Conservation (phyloP, 225 moss, liverwort and hornwort genomes). For the Rhytidiadelphus loreus region DNA sequence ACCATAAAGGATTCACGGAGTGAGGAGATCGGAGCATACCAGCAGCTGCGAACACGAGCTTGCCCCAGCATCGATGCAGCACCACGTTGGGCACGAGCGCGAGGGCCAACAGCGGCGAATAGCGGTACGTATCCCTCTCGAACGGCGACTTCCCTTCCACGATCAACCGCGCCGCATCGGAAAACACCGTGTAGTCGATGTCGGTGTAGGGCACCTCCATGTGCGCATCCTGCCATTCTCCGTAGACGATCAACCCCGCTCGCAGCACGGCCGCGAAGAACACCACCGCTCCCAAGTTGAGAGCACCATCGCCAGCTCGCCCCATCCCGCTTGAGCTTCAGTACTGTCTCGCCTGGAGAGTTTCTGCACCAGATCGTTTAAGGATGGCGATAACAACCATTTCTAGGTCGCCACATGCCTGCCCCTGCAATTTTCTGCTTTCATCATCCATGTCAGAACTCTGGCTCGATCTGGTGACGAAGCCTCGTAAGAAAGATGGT, state of each 20-base stretch:
- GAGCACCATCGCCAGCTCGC: not conserved
- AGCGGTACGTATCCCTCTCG: conserved; percentile 73
- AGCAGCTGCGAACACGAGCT: conserved; percentile 67
- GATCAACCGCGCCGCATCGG: conserved; percentile 78
- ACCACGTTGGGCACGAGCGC: conserved; percentile 57
- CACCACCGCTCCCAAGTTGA: conserved; percentile 2
- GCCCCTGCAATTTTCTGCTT: not conserved
- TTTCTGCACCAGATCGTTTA: not conserved
- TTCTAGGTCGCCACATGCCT: not conserved
- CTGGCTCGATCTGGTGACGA: not conserved
- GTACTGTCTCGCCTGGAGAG: not conserved
- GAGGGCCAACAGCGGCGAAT: conserved; percentile 83
- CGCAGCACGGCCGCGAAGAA: conserved; percentile 49
- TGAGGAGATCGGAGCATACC: conserved; percentile 1
- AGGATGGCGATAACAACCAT: not conserved
- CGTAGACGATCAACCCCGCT: conserved; percentile 57
- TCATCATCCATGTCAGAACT: conserved; percentile 2
- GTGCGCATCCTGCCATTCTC: conserved; percentile 89
- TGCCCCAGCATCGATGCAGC: conserved; percentile 94
- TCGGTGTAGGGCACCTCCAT: conserved; percentile 91
- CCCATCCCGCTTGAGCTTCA: not conserved
- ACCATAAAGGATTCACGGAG: not conserved
- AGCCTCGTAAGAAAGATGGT: not conserved
- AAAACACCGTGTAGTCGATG: conserved; percentile 87
- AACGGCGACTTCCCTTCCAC: conserved; percentile 74